Conservation (phyloP, 2,329 filamentous ascomycete genomes). For the Zymoseptoria crescenta region DNA sequence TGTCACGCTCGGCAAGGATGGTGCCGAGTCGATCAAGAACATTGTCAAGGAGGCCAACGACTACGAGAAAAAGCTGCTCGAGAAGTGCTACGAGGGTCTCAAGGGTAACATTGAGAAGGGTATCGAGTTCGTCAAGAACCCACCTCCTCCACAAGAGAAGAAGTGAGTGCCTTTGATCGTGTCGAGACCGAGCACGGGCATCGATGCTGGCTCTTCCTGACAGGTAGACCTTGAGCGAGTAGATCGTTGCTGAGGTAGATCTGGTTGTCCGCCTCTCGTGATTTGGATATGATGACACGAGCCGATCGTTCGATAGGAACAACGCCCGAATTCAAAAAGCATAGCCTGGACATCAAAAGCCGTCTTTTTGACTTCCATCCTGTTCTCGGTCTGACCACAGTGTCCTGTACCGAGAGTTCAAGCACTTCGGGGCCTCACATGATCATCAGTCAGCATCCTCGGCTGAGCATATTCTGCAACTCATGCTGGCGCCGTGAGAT, state of each 20-base stretch:
- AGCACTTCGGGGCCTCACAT: neutral
- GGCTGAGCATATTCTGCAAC: neutral
- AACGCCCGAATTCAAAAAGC: constrained; percentile 7
- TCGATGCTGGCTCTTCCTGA: neutral
- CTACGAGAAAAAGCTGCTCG: constrained; percentile 81
- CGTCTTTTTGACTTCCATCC: neutral
- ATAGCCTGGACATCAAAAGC: constrained; percentile 10
- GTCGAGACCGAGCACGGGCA: neutral
- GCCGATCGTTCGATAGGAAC: constrained; percentile 2
- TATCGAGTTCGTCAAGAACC: constrained; percentile 78
- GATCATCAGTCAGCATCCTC: neutral
- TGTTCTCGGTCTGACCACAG: neutral
- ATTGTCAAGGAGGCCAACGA: constrained; percentile 69
- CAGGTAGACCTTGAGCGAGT: constrained; percentile 1
- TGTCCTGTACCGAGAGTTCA: neutral
- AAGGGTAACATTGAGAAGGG: constrained; percentile 94
- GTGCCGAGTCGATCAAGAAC: constrained; percentile 79
- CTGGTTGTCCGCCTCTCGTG: neutral
- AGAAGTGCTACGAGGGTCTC: constrained; percentile 66
- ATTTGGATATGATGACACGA: constrained; percentile 6
- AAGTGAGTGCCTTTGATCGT: constrained; percentile 49
- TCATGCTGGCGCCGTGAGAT: neutral
- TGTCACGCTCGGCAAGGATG: constrained; percentile 76
- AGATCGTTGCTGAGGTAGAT: neutral
- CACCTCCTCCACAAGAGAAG: constrained; percentile 51